Conservation (phyloP, 2,329 filamentous ascomycete species). For the Claviceps maximensis region DNA sequence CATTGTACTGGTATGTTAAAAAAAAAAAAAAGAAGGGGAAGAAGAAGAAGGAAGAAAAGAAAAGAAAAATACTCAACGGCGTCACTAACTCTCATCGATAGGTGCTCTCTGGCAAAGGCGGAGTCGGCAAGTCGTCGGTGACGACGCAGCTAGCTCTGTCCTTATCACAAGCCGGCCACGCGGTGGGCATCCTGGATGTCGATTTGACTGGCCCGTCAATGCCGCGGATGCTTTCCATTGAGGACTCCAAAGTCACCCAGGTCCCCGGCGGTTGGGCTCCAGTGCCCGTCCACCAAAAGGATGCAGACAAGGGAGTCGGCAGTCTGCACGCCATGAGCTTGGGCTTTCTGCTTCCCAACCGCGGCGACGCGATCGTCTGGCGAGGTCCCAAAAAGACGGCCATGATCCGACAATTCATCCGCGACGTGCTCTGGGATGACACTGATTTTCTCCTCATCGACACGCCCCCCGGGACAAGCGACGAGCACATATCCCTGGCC, state of each 20-base stretch:
- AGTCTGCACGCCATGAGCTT: slow-evolving; percentile 78
- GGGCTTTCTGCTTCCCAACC: slow-evolving; percentile 71
- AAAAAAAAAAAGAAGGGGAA: not conserved
- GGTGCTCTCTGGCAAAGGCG: slow-evolving; percentile 91
- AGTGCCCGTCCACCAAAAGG: slow-evolving; percentile 62
- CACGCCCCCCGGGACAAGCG: slow-evolving; percentile 88
- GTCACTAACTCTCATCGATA: slow-evolving; percentile 12
- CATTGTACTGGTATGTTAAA: slow-evolving; percentile 51
- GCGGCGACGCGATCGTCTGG: slow-evolving; percentile 93
- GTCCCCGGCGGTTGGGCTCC: slow-evolving; percentile 87
- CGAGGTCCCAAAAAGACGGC: slow-evolving; percentile 96
- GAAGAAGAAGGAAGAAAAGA: not conserved
- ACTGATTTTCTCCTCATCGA: slow-evolving; percentile 92
- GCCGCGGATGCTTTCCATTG: slow-evolving; percentile 83
- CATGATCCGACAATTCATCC: slow-evolving; percentile 94
- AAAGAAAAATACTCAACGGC: too few species aligned
- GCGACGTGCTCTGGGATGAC: slow-evolving; percentile 76
- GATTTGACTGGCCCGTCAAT: slow-evolving; percentile 95
- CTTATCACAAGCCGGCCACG: slow-evolving; percentile 70
- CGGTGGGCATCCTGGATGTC: slow-evolving; percentile 89
- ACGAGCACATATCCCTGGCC: slow-evolving; percentile 91
- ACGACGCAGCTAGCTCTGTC: slow-evolving; percentile 91
- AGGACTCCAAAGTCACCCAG: slow-evolving; percentile 79
- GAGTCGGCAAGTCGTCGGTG: slow-evolving; percentile 95
- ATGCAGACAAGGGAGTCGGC: slow-evolving; percentile 39